A percentile compares a stretch with the other conserved stretches of the same genome.
phyloP scores from a whole-genome alignment of 1,139 yeast species.

The Yamadazyma kanchanaburiensis region DNA sequence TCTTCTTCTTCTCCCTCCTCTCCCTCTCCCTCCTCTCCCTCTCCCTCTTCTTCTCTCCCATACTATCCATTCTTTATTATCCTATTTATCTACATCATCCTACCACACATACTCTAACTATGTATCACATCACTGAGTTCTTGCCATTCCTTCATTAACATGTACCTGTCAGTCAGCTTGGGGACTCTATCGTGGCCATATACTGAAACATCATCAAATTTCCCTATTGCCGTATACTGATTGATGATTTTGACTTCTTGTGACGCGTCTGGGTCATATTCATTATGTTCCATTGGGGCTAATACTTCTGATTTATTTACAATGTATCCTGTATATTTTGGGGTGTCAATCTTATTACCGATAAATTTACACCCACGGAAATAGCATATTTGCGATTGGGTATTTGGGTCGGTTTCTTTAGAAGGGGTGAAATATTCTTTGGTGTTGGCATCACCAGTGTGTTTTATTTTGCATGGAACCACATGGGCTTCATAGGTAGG shows the following conservation, averaged over 20 bases:
- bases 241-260: conserved; percentile 23
- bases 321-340: conserved; percentile 26
- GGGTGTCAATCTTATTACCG: conserved; percentile 24
- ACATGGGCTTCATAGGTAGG: conserved; percentile 24
- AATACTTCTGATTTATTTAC: conserved; percentile 30
- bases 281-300: conserved; percentile 17
- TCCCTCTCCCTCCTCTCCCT: too few relatives aligned
- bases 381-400: conserved; percentile 23
- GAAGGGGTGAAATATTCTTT: conserved; percentile 35
- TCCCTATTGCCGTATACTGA: conserved; percentile 29
- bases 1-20: too few relatives aligned
- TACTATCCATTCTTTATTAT: too few relatives aligned
- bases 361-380: conserved; percentile 40
- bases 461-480: conserved; percentile 38
- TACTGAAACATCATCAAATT: conserved; percentile 25
- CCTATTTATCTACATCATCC: too few relatives aligned
- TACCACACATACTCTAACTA: too few relatives aligned
- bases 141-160: conserved; percentile 32
- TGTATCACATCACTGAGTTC: conserved; percentile 31
- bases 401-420: conserved; percentile 14
- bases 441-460: conserved; percentile 39
- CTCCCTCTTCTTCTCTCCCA: too few relatives aligned
- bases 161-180: conserved; percentile 30
- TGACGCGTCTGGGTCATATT: conserved; percentile 14
- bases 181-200: conserved; percentile 41